Conservation (phyloP, 2,329 filamentous ascomycete species). For the Hymenotorrendiella dingleyae region DNA sequence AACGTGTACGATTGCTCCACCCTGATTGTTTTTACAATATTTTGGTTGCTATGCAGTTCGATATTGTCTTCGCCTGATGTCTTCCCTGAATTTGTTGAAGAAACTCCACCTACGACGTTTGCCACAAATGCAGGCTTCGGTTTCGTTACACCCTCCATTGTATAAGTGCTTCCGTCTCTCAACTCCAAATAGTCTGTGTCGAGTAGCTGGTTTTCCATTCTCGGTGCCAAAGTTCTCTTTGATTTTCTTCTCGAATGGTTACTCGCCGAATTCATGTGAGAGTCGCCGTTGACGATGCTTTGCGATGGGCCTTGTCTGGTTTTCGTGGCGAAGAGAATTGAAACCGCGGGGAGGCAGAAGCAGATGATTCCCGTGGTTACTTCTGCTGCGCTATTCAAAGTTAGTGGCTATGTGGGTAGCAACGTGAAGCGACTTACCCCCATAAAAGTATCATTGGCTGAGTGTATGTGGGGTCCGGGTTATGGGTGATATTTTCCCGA, state of each 20-base stretch:
- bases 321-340: background rate
- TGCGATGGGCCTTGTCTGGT: background rate
- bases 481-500: background rate
- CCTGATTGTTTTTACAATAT: too few species aligned
- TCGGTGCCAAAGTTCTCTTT: background rate
- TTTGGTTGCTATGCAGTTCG: too few species aligned
- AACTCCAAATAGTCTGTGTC: background rate
- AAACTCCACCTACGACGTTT: too few species aligned
- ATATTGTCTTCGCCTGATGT: too few species aligned
- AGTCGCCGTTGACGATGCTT: background rate
- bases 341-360: background rate
- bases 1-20: too few species aligned
- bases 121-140: too few species aligned
- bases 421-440: background rate
- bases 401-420: background rate
- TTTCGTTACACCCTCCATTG: too few species aligned
- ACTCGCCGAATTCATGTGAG: background rate
- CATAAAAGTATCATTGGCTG: background rate
- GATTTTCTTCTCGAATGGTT: background rate
- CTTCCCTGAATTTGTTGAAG: too few species aligned
- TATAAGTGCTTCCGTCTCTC: background rate
- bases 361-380: background rate
- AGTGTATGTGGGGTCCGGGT: background rate
- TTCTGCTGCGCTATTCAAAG: background rate
- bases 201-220: background rate